These are phyloP conservation scores for Colletotrichum incanum DNA, from an alignment of 2,329 filamentous ascomycete genomes.

Conservation along the genomic window DNA sequence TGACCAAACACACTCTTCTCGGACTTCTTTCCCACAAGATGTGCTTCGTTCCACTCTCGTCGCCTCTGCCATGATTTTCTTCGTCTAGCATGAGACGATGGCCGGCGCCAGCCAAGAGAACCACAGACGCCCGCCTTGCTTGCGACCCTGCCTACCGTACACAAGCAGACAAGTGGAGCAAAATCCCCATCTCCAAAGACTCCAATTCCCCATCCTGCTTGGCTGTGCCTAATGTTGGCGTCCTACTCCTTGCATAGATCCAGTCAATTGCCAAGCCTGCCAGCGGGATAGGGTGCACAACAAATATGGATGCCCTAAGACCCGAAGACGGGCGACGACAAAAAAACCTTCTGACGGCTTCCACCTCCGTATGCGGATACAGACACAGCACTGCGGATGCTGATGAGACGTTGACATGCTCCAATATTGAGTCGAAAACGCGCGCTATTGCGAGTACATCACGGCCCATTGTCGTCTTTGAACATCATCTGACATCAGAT, in stretches of 20 bases:
- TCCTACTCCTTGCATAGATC: constrained; percentile 17
- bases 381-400: background rate
- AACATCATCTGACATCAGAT: constrained; percentile 11
- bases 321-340: background rate
- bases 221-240: constrained; percentile 18
- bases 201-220: constrained; percentile 26
- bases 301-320: constrained; percentile 13
- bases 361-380: background rate
- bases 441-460: background rate
- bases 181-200: constrained; percentile 8
- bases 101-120: constrained; percentile 20
- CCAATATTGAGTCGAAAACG: background rate
- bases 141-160: constrained; percentile 26
- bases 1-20: constrained; percentile 2
- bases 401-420: constrained; percentile 11
- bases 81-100: constrained; percentile 11
- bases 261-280: constrained; percentile 30
- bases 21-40: constrained; percentile 8
- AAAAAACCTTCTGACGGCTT: constrained; percentile 1
- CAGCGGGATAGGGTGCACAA: constrained; percentile 17
- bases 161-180: constrained; percentile 12
- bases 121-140: constrained; percentile 22
- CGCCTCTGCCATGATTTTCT: constrained; percentile 24
- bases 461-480: background rate
- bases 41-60: constrained; percentile 11